Percentiles rank a stretch among this genome's conserved stretches.
Evolutionary conservation across 306 rosid genomes (phyloP).

Genomic region (barrel medic (Medicago truncatula)): DNA sequence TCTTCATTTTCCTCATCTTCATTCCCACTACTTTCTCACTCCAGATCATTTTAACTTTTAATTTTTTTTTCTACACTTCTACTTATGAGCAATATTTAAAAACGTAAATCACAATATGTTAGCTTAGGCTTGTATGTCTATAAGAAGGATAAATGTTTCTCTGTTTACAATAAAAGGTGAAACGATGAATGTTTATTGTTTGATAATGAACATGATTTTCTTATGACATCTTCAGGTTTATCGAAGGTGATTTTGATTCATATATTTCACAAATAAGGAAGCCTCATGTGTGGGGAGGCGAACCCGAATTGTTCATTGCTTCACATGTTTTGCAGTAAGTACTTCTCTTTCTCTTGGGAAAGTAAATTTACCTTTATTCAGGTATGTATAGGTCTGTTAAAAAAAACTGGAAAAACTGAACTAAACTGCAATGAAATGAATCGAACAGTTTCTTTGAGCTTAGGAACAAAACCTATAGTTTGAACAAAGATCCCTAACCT

Average conservation of each 20-base stretch:
- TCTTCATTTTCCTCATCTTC: neutral
- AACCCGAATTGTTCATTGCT: slow-evolving; percentile 92
- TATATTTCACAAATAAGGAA: slow-evolving; percentile 81
- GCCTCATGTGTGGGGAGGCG: slow-evolving; percentile 97
- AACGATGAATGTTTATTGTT: slow-evolving; percentile 25
- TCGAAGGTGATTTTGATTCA: slow-evolving; percentile 88
- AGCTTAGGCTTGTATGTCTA: neutral
- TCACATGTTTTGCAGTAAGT: slow-evolving; percentile 88
- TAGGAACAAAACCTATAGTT: neutral
- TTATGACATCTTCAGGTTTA: slow-evolving; percentile 66
- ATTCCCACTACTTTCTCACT: neutral
- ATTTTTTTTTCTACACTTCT: neutral
- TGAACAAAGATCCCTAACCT: neutral
- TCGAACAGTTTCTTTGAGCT: neutral
- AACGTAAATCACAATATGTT: neutral
- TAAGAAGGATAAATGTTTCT: neutral
- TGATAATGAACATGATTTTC: slow-evolving; percentile 41
- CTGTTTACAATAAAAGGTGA: slow-evolving; percentile 4
- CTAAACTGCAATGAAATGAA: neutral
- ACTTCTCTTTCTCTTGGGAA: slow-evolving; percentile 25
- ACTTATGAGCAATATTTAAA: slow-evolving; percentile 1
- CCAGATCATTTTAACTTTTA: neutral
- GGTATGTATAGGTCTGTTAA: neutral
- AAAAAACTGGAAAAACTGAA: neutral
- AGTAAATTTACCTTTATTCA: slow-evolving; percentile 16